Evolutionary conservation across 306 rosid genomes (phyloP).

Genomic region (Geum urbanum): DNA sequence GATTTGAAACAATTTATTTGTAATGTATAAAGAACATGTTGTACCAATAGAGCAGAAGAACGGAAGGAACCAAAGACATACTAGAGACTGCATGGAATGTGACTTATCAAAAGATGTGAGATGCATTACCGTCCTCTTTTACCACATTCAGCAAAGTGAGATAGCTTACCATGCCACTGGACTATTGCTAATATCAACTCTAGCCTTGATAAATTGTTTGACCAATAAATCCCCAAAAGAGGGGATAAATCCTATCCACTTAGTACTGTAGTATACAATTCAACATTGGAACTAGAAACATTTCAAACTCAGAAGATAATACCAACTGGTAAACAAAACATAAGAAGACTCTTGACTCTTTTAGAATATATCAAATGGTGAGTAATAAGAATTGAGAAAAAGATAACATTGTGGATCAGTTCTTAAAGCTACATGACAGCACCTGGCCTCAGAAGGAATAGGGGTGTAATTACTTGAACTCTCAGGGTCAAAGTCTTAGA

Average conservation of each 20-base stretch:
- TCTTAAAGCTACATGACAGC: neutral
- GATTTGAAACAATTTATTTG: neutral
- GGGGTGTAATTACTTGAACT: neutral
- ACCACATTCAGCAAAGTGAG: neutral
- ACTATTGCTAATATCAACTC: neutral
- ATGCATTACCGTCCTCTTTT: neutral
- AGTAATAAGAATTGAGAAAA: neutral
- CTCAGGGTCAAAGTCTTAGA: neutral
- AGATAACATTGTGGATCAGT: neutral
- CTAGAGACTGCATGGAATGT: neutral
- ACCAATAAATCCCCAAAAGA: neutral
- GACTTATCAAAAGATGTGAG: neutral
- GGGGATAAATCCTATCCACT: neutral
- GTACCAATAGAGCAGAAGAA: neutral
- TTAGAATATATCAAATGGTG: neutral
- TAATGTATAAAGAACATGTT: neutral
- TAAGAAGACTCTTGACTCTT: neutral
- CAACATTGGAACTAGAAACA: constrained; percentile 2
- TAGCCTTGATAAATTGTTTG: neutral
- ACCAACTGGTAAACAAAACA: neutral
- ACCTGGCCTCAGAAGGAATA: neutral
- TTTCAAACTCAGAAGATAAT: neutral
- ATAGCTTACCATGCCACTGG: neutral
- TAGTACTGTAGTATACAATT: neutral
- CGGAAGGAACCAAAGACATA: neutral